Evolutionary conservation across 768 basidiomycete species (phyloP).

Genomic region (Mycena olivaceomarginata): DNA sequence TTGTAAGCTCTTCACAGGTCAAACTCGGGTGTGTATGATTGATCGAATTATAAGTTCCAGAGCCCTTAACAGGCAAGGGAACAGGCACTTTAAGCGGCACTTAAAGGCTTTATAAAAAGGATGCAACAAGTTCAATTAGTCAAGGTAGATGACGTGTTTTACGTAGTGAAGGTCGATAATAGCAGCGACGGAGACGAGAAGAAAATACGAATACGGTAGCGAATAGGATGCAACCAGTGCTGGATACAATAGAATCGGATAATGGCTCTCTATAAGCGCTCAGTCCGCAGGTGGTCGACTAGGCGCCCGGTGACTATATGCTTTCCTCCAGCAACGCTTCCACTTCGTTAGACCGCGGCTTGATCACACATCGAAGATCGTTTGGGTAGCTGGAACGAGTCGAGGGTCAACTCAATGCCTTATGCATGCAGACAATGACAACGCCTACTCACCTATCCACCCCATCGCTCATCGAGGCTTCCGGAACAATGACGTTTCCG

Average conservation of each 20-base stretch:
- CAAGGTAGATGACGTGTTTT: slow-evolving; percentile 13
- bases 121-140: slow-evolving; percentile 6
- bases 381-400: slow-evolving; percentile 30
- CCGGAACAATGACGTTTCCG: slow-evolving; percentile 17
- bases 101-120: no score
- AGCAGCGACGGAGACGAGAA: slow-evolving; percentile 15
- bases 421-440: slow-evolving; percentile 21
- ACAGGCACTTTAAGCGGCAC: no score
- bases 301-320: slow-evolving; percentile 18
- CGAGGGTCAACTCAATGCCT: slow-evolving; percentile 10
- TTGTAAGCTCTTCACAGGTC: no score
- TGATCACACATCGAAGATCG: slow-evolving; percentile 32
- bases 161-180: background rate
- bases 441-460: slow-evolving; percentile 25
- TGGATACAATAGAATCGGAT: slow-evolving; percentile 8
- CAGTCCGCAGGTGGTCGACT: slow-evolving; percentile 15
- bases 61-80: no score
- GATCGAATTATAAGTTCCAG: no score
- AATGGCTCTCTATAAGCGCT: background rate
- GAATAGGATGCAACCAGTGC: slow-evolving; percentile 11
- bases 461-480: slow-evolving; percentile 29
- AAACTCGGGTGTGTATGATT: no score
- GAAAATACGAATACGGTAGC: slow-evolving; percentile 14
- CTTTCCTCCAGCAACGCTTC: slow-evolving; percentile 29
- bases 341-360: slow-evolving; percentile 28